Evolutionary conservation across 495 filamentous ascomycete genomes (phyloP), one percentile per base, ranked within the genome.

Genomic region (Penicillium paxilli): DNA sequence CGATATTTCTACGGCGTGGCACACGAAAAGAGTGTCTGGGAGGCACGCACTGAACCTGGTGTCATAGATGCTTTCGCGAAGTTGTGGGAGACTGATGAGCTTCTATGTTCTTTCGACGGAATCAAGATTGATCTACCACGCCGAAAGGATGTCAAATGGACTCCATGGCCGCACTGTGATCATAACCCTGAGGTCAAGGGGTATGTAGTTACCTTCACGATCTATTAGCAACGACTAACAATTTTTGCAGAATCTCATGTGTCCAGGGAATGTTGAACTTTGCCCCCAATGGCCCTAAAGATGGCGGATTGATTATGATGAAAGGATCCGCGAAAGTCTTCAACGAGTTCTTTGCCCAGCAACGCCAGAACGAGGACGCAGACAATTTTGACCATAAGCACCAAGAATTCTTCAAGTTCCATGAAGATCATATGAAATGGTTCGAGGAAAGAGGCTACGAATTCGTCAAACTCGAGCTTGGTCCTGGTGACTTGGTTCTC

Each of bases 11-110:
- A 28, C 25, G 4, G 25, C 25, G 25, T 10, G 5, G 25, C 25
- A 10, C 25, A 28, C 10, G 25, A 28, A 28, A 28, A 28, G 10
- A 5, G 10, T 10, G 25, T 28, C 25, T 28, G 25, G 25, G 25
- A 28, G 5, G 25, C 25, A 28, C 25, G 40, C 6, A 57, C 83
- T n/a, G 83, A 86, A 50, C 64, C 64, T 1, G 63, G 57, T 2
- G 66, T 71, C 9, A 35, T 73, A 19, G 63, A 56, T 4, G 56
- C 66, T 5, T 71, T 73, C 44, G 57, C 53, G 19, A 62, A 60
- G 40, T 37, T 71, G 11, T 73, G 68, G 66, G 64, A 58, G 10
- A 71, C 66, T 1, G 52, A 69, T 10, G 58, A 73, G 19, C 55
- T 73, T 5, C 52, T 73, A 7, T 64, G 63, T 52, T 65, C 60